Evolutionary conservation across 2,329 filamentous ascomycete species (phyloP).

Genomic region (Fusarium marasasianum): DNA sequence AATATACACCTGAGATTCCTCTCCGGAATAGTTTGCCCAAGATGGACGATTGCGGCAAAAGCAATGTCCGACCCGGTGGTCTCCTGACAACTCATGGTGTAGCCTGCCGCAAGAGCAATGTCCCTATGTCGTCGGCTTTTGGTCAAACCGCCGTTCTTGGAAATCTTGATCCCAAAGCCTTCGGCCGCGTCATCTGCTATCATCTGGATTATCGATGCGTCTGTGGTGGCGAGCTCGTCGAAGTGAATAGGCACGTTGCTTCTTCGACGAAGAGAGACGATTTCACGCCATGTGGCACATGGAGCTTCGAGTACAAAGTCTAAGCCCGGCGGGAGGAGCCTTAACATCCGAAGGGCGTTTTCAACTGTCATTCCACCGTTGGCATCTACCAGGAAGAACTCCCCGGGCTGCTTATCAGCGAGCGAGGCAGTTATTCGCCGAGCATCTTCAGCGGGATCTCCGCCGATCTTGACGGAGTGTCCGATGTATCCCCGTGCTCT

Average conservation of each 20-base stretch:
- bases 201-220: constrained; percentile 24
- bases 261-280: constrained; percentile 17
- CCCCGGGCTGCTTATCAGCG: constrained; percentile 18
- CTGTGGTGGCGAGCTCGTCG: constrained; percentile 25
- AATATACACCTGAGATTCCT: constrained; percentile 28
- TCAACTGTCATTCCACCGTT: constrained; percentile 33
- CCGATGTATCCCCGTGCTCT: constrained; percentile 23
- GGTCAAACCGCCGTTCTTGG: constrained; percentile 32
- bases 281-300: constrained; percentile 27
- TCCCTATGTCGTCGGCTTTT: constrained; percentile 26
- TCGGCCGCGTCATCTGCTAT: constrained; percentile 30
- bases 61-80: constrained; percentile 26
- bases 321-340: constrained; percentile 23
- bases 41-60: constrained; percentile 30
- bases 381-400: constrained; percentile 34
- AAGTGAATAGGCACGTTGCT: constrained; percentile 26
- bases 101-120: constrained; percentile 29
- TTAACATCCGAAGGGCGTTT: constrained; percentile 23
- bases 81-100: constrained; percentile 32
- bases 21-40: constrained; percentile 29
- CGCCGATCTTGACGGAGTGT: constrained; percentile 29
- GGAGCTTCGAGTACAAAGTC: constrained; percentile 37
- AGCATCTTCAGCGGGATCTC: constrained; percentile 19
- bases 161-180: constrained; percentile 32
- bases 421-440: constrained; percentile 26